Conservation (phyloP, 1,284 basidiomycete species). For the Ganoderma sp. region DNA sequence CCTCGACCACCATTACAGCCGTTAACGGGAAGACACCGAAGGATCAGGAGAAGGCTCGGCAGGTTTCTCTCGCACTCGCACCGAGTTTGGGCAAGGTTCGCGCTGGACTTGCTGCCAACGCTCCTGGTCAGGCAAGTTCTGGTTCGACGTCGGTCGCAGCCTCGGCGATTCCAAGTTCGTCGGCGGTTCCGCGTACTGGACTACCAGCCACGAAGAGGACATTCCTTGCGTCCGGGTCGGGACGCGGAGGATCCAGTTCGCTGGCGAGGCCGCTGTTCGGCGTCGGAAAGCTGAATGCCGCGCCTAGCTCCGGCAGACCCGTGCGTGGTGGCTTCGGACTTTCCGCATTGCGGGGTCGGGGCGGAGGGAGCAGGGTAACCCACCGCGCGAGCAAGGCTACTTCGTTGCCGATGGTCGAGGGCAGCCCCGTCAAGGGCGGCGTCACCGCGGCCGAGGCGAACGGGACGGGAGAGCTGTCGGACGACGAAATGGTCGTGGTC, state of each 20-base stretch:
- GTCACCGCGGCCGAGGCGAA: conserved; percentile 12
- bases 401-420: conserved; percentile 53
- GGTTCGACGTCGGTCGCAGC: neutral
- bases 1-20: neutral
- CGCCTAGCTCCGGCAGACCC: conserved; percentile 5
- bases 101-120: conserved; percentile 8
- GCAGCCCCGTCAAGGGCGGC: conserved; percentile 44
- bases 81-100: conserved; percentile 16
- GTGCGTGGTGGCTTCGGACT: conserved; percentile 1
- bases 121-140: neutral
- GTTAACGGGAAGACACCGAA: neutral
- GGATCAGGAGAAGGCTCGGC: conserved; percentile 6
- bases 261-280: conserved; percentile 12
- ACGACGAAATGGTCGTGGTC: neutral
- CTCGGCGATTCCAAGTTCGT: neutral
- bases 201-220: neutral
- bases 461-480: neutral
- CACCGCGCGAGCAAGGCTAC: conserved; percentile 68
- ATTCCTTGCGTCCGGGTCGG: neutral
- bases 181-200: neutral
- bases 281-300: neutral
- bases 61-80: conserved; percentile 17
- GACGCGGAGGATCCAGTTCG: neutral
- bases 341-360: conserved; percentile 7
- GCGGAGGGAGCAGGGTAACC: conserved; percentile 37